Evolutionary conservation across 1,284 basidiomycete genomes (phyloP).

Genomic region (Ceratobasidium papillatum): DNA sequence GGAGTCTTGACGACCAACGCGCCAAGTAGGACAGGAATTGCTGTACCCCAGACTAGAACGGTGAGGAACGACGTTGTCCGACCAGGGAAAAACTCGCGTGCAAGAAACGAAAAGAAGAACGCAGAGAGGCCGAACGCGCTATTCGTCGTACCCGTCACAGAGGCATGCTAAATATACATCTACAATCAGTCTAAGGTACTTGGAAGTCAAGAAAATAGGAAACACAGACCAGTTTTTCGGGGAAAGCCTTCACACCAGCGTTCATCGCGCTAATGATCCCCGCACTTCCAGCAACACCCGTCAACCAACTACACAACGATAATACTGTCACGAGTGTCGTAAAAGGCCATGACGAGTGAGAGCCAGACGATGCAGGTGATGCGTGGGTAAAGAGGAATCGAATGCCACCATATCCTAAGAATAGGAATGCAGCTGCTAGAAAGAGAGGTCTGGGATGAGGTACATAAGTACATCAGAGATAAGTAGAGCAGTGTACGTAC

Average conservation of each 20-base stretch:
- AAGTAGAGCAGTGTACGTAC: conserved; percentile 47
- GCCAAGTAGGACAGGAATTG: conserved; percentile 73
- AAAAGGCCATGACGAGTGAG: conserved; percentile 11
- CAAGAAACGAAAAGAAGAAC: conserved; percentile 77
- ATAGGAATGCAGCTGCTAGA: conserved; percentile 60
- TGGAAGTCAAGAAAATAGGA: too few relatives aligned
- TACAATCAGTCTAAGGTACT: too few relatives aligned
- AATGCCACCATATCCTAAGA: conserved; percentile 74
- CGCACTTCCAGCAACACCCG: conserved; percentile 38
- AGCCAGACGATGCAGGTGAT: conserved; percentile 44
- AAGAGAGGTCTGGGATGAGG: conserved; percentile 49
- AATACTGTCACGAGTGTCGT: conserved; percentile 1
- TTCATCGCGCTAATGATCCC: conserved; percentile 53
- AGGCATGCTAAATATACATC: conserved; percentile 62
- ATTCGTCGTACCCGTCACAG: conserved; percentile 76
- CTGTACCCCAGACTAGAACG: conserved; percentile 73
- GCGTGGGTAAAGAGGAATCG: conserved; percentile 64
- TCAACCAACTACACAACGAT: conserved; percentile 28
- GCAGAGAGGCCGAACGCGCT: conserved; percentile 87
- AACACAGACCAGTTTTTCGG: conserved; percentile 49
- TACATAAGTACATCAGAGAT: conserved; percentile 52
- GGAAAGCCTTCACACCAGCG: conserved; percentile 53
- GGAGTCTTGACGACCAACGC: conserved; percentile 65
- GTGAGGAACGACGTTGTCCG: conserved; percentile 75
- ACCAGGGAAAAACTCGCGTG: conserved; percentile 72